Evolutionary conservation across 208 protist species (phyloP), one percentile per base, ranked within the genome.

Genomic region (Wallacemonas sp.): DNA sequence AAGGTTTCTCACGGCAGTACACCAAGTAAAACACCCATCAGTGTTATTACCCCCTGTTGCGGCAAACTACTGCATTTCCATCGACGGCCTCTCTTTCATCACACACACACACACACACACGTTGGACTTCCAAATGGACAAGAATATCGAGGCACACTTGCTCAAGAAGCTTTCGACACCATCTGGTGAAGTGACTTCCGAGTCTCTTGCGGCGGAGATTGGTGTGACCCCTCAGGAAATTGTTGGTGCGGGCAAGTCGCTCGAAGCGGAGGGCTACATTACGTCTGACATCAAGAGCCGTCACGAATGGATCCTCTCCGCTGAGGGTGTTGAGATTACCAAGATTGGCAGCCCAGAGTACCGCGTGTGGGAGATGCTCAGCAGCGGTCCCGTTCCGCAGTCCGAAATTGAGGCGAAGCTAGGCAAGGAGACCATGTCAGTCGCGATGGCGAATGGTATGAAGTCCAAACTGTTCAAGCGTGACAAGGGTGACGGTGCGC

Each of bases 381-480:
- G 58, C 1, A 69, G 61, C 22, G 80, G 75, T 19, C 56, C 62
- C 28, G 71, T 72, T 58, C 21, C 65, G 0, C 41, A 77, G 27
- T 31, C 31, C 6, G 56, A 58, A 66, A 67, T 91, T 22, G 71
- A 82, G 62, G 68, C 54, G 53, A 80, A 70, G 51, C 28, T 91
- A 9, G 91, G 86, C 51, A 85, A 86, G 68, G 80, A 87, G 42
- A 53, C 55, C 3, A 82, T 86, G 1, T 53, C 79, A 22, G 83
- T 96, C 8, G 96, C 90, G 39, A 71, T 98, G 45, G 61, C 85
- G 30, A 93, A 98, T 69, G 96, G 96, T 36, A 97, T 98, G 80
- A 95, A 97, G 80, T 66, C 78, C 22, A 95, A 97, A 64, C 88
- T 97, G 68, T 89, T 98, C 67, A 79, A 82, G 42, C 79, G 97